Conservation (phyloP, 192 early-diverging fungal species). For the Umbelopsis vinacea region DNA sequence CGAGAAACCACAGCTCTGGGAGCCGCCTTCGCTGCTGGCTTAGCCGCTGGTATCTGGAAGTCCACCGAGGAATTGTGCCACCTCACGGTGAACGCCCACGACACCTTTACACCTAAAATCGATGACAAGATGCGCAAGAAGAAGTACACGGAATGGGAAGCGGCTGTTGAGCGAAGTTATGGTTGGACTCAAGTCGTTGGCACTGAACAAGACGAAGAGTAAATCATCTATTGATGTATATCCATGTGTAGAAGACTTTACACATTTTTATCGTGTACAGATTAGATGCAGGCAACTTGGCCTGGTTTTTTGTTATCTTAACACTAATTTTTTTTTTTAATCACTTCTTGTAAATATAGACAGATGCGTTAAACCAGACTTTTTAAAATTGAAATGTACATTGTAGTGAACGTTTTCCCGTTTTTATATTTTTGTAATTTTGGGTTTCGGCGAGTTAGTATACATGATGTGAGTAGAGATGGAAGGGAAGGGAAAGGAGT, state of each 20-base stretch:
- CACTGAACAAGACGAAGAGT: background rate
- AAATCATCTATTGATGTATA: background rate
- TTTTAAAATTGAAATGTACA: too few species aligned
- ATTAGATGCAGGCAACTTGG: too few species aligned
- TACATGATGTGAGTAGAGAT: too few species aligned
- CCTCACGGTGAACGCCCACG: conserved; percentile 16
- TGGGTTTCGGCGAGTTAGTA: too few species aligned
- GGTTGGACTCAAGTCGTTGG: conserved; percentile 29
- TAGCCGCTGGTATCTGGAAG: conserved; percentile 34
- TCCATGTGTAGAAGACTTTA: background rate
- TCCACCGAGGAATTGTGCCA: conserved; percentile 25
- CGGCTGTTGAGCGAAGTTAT: conserved; percentile 35
- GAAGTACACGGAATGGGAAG: conserved; percentile 34
- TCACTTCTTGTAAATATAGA: too few species aligned
- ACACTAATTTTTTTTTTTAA: too few species aligned
- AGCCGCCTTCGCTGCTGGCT: conserved; percentile 72
- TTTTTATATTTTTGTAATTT: too few species aligned
- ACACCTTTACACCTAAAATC: conserved; percentile 31
- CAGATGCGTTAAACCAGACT: too few species aligned
- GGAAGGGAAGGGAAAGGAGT: background rate
- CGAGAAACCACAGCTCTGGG: conserved; percentile 93
- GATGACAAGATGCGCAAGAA: conserved; percentile 25
- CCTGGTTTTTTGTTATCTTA: too few species aligned
- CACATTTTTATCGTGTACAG: background rate
- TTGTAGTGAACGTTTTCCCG: too few species aligned